Percentiles rank a stretch among this genome's conserved stretches.
Conservation (phyloP, 73 alveolate species). For the Paramecium caudatum region DNA sequence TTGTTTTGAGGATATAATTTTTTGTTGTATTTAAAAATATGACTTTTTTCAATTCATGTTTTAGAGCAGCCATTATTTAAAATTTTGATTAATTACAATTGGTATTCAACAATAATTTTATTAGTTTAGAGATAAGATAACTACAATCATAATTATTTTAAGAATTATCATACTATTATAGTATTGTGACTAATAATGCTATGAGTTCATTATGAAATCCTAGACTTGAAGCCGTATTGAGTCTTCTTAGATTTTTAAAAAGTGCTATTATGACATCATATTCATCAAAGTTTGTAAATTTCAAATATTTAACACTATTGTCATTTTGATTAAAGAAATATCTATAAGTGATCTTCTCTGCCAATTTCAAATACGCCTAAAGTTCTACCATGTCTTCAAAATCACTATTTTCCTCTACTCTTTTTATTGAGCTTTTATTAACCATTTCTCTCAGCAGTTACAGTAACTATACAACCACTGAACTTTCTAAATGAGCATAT, state of each 20-base stretch:
- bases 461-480: not conserved
- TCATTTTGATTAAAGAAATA: conserved; percentile 57
- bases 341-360: conserved; percentile 44
- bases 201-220: conserved; percentile 52
- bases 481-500: conserved; percentile 49
- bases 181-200: not conserved
- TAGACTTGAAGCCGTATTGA: not conserved
- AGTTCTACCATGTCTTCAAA: conserved; percentile 37
- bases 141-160: conserved; percentile 53
- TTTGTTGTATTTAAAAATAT: not conserved
- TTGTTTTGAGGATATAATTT: conserved; percentile 1
- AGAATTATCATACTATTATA: conserved; percentile 38
- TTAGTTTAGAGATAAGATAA: not conserved
- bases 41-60: conserved; percentile 55
- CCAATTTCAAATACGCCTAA: conserved; percentile 43
- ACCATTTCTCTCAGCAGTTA: conserved; percentile 37
- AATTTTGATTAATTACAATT: conserved; percentile 1
- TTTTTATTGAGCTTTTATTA: conserved; percentile 4
- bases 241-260: conserved; percentile 15
- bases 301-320: conserved; percentile 18
- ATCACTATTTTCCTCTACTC: conserved; percentile 12
- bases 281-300: conserved; percentile 41
- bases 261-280: conserved; percentile 26
- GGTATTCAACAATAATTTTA: conserved; percentile 20
- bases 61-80: not conserved